Percentiles rank a stretch among this genome's conserved stretches.
phyloP scores from a whole-genome alignment of 2,329 filamentous ascomycete genomes.

The Colletotrichum coccodes region DNA sequence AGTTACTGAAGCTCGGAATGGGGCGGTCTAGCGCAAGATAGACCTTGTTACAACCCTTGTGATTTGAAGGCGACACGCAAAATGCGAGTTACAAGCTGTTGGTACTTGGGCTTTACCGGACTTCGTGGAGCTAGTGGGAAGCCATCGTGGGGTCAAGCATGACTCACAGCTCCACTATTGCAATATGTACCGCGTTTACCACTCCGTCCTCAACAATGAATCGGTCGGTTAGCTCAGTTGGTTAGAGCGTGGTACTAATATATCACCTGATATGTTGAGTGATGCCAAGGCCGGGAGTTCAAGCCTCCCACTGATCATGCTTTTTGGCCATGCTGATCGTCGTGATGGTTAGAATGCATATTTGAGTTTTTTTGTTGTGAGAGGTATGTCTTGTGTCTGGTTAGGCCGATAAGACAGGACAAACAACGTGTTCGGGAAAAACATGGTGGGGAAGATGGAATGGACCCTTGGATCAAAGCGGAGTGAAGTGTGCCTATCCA shows the following conservation, averaged over 20 bases:
- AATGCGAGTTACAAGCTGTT: background rate
- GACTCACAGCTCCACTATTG: constrained; percentile 2
- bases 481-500: no score
- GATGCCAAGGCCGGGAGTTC: constrained; percentile 33
- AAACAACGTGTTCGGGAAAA: no score
- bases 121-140: background rate
- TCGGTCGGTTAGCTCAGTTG: constrained; percentile 34
- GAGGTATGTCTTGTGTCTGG: background rate
- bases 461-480: no score
- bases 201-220: accelerated
- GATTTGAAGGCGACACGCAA: background rate
- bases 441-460: no score
- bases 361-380: background rate
- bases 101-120: background rate
- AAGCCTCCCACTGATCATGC: constrained; percentile 32
- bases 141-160: background rate
- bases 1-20: background rate
- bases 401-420: background rate
- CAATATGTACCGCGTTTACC: background rate
- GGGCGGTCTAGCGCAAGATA: background rate
- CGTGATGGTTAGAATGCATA: no score
- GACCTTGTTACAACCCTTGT: background rate
- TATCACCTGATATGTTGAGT: constrained; percentile 17
- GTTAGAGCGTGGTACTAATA: constrained; percentile 35
- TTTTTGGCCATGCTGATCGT: background rate